Conservation (phyloP, 345 rosid species). For the Rubroshorea leprosula region DNA sequence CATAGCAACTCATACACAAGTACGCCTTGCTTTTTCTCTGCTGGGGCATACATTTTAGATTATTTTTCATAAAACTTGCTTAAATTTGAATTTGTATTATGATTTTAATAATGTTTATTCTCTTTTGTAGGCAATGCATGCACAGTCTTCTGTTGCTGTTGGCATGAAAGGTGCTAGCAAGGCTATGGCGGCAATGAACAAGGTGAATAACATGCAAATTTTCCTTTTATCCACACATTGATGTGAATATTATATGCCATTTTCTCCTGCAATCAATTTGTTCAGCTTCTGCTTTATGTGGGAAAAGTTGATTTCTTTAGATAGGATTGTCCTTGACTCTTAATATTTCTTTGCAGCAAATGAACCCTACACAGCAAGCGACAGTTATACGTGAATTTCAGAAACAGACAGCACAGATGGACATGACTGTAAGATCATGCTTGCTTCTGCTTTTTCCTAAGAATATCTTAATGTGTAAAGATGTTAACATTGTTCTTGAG, state of each 20-base stretch:
- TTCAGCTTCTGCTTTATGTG: not conserved
- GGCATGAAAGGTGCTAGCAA: constrained; percentile 91
- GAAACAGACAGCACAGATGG: constrained; percentile 93
- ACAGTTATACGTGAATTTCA: constrained; percentile 76
- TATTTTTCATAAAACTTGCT: not conserved
- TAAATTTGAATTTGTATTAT: not conserved
- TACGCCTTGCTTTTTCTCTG: constrained; percentile 9
- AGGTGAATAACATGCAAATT: constrained; percentile 39
- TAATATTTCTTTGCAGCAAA: constrained; percentile 51
- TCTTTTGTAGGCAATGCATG: constrained; percentile 75
- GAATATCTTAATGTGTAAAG: constrained; percentile 3
- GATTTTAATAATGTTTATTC: constrained; percentile 17
- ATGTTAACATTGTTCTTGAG: constrained; percentile 4
- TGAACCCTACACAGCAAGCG: constrained; percentile 91
- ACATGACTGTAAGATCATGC: constrained; percentile 76
- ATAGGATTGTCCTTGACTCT: not conserved
- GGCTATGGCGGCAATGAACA: constrained; percentile 85
- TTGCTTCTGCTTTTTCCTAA: constrained; percentile 9
- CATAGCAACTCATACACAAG: constrained; percentile 97
- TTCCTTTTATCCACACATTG: not conserved
- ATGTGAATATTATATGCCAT: constrained; percentile 5
- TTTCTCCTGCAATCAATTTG: constrained; percentile 1
- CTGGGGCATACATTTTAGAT: constrained; percentile 1
- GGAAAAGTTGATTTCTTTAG: constrained; percentile 1
- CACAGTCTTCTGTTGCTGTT: constrained; percentile 84